A percentile compares a stretch with the other conserved stretches of the same genome.
These are phyloP conservation scores for Ramalina intermedia DNA, from an alignment of 495 filamentous ascomycete species.

Conservation along the genomic window DNA sequence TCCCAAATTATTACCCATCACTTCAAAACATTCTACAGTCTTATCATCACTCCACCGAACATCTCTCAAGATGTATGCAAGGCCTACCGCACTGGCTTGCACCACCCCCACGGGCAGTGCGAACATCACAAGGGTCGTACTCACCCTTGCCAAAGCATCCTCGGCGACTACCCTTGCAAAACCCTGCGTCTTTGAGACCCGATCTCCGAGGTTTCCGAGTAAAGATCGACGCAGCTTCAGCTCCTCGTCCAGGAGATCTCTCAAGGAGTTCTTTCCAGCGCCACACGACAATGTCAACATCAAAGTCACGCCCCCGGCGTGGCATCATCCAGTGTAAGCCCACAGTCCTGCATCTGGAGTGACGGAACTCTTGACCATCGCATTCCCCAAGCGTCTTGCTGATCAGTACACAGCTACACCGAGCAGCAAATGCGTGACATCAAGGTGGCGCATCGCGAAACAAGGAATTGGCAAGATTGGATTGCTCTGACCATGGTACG, in stretches of 20 bases:
- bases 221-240: slow-evolving; percentile 9
- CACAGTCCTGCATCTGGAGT: not conserved
- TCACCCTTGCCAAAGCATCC: not conserved
- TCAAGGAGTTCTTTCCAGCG: slow-evolving; percentile 16
- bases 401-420: slow-evolving; percentile 33
- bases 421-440: slow-evolving; percentile 49
- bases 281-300: slow-evolving; percentile 12
- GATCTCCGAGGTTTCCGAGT: not conserved
- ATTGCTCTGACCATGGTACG: slow-evolving; percentile 48
- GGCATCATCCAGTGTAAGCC: slow-evolving; percentile 19
- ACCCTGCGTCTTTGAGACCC: slow-evolving; percentile 1
- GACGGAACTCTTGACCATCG: too few relatives aligned
- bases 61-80: slow-evolving; percentile 12
- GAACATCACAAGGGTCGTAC: slow-evolving; percentile 5
- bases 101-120: slow-evolving; percentile 4
- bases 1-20: not conserved
- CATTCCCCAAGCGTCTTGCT: not conserved
- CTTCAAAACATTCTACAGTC: not conserved
- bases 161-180: slow-evolving; percentile 1
- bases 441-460: slow-evolving; percentile 49
- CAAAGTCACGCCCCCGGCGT: slow-evolving; percentile 18
- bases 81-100: slow-evolving; percentile 2
- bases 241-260: slow-evolving; percentile 3
- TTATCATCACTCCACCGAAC: not conserved
- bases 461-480: slow-evolving; percentile 52